Percentiles rank a stretch among this genome's conserved stretches.
phyloP scores from a whole-genome alignment of 2,329 filamentous ascomycete genomes.

The Parasarocladium wereldwijsianum region DNA sequence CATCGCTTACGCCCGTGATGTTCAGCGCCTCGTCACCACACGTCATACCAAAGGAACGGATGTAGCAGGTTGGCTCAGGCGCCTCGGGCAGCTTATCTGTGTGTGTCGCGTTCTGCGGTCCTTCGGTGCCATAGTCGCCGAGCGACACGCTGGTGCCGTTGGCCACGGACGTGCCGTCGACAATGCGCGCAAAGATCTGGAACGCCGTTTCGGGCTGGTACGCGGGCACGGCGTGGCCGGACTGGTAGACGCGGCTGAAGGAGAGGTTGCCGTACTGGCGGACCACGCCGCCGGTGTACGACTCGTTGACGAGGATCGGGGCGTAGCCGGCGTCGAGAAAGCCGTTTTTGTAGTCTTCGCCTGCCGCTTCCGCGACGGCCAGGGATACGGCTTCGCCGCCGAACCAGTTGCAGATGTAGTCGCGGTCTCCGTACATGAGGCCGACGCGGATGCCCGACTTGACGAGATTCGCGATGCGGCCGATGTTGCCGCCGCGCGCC shows the following conservation, averaged over 20 bases:
- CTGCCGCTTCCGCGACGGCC: conserved; percentile 25
- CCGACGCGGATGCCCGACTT: conserved; percentile 48
- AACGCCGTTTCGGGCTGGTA: conserved; percentile 46
- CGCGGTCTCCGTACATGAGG: conserved; percentile 50
- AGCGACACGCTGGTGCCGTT: conserved; percentile 9
- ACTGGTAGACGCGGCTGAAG: conserved; percentile 42
- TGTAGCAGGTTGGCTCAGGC: conserved; percentile 42
- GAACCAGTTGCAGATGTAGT: conserved; percentile 52
- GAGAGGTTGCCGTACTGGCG: conserved; percentile 53
- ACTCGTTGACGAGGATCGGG: conserved; percentile 41
- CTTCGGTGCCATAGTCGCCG: conserved; percentile 9
- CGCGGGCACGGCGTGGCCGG: conserved; percentile 40
- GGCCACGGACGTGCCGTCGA: conserved; percentile 10
- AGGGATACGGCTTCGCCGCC: conserved; percentile 46
- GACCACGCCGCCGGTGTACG: conserved; percentile 47
- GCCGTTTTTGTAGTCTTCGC: conserved; percentile 27
- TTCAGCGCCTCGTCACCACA: conserved; percentile 36
- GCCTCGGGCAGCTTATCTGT: conserved; percentile 25
- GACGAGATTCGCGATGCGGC: conserved; percentile 39
- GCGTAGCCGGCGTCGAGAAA: conserved; percentile 45
- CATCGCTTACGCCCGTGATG: too few relatives aligned
- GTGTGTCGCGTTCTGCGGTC: conserved; percentile 8
- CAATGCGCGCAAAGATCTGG: conserved; percentile 43
- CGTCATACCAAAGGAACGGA: conserved; percentile 33
- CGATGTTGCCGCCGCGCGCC: conserved; percentile 10